Evolutionary conservation across 345 rosid species (phyloP).

Genomic region (Viola odorata): DNA sequence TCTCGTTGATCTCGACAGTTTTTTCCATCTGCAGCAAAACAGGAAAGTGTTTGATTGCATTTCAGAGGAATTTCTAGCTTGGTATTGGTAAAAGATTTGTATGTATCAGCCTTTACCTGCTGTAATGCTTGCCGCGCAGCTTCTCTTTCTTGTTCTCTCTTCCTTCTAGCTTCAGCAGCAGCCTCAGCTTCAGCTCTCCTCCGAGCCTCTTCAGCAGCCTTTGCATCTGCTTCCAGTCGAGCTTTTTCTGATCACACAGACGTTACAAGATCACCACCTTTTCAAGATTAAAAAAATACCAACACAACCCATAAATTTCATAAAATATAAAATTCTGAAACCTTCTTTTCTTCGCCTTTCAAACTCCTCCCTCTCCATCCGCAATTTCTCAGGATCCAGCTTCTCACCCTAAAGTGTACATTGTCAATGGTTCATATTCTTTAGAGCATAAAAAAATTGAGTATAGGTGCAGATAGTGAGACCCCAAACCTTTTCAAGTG

Average conservation of each 20-base stretch:
- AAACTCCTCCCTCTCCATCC: constrained; percentile 68
- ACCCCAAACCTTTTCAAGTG: constrained; percentile 65
- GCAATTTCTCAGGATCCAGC: constrained; percentile 70
- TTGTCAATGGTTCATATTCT: constrained; percentile 1
- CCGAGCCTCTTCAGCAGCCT: constrained; percentile 74
- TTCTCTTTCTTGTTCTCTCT: constrained; percentile 79
- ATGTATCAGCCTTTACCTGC: constrained; percentile 35
- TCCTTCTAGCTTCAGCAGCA: constrained; percentile 68
- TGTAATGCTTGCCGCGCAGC: constrained; percentile 82
- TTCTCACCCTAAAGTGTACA: constrained; percentile 53
- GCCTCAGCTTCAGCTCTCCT: constrained; percentile 72
- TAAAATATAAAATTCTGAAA: constrained; percentile 13
- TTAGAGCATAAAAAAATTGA: too few relatives aligned
- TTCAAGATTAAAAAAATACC: background rate
- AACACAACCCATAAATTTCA: background rate
- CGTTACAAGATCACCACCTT: background rate
- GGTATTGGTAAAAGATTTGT: background rate
- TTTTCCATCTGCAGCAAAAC: constrained; percentile 69
- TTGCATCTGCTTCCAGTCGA: constrained; percentile 76
- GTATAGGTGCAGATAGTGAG: background rate
- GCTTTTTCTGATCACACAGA: constrained; percentile 52
- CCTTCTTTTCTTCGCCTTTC: constrained; percentile 81
- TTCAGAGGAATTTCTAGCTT: background rate
- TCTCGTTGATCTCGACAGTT: constrained; percentile 86
- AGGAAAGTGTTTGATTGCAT: constrained; percentile 1